Evolutionary conservation across 202 grass and related monocot species (phyloP).

Genomic region (Panicum virgatum): DNA sequence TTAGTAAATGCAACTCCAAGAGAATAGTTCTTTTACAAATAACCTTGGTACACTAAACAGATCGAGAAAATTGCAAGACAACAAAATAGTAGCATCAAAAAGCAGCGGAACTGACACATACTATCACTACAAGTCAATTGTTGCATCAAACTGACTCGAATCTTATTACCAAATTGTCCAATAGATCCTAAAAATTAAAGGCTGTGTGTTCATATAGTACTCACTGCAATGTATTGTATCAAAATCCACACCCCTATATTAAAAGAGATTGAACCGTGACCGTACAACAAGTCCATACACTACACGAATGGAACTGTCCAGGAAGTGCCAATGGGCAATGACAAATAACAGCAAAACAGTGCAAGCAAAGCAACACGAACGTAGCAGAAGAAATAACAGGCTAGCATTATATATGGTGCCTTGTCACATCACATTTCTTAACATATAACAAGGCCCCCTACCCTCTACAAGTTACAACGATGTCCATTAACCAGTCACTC

Average conservation of each 20-base stretch:
- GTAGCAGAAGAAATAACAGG: not conserved
- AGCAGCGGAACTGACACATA: not conserved
- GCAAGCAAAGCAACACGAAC: not conserved
- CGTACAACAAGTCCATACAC: not conserved
- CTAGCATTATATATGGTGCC: not conserved
- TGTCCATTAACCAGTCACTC: not conserved
- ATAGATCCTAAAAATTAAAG: not conserved
- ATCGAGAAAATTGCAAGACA: not conserved
- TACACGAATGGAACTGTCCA: not conserved
- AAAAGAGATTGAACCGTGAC: not conserved
- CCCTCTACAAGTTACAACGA: not conserved
- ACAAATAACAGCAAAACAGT: not conserved
- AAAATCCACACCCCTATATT: not conserved
- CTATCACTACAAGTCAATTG: not conserved
- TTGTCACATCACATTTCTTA: not conserved
- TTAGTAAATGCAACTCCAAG: constrained; percentile 12
- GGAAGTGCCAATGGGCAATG: not conserved
- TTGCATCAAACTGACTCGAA: not conserved
- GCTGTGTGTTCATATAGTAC: not conserved
- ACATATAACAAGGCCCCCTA: not conserved
- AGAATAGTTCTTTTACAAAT: not conserved
- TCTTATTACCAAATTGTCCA: not conserved
- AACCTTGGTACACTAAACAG: not conserved
- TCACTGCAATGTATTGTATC: not conserved
- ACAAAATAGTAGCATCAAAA: not conserved